These are phyloP conservation scores for Primulina tabacum DNA, from an alignment of 257 asterid genomes.

Conservation along the genomic window DNA sequence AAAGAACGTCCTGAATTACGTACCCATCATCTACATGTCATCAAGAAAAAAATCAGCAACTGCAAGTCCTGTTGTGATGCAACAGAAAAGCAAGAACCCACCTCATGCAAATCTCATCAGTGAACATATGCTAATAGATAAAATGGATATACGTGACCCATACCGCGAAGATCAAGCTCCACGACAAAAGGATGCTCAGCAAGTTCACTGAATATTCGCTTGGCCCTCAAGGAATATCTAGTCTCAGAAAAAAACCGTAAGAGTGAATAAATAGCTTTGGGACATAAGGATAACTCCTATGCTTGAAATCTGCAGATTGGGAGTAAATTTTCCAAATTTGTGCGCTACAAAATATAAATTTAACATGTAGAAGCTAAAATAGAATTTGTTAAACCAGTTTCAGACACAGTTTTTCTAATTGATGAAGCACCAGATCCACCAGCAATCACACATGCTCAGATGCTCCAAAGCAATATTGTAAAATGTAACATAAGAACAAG, in stretches of 20 bases:
- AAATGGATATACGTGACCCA: slow-evolving; percentile 1
- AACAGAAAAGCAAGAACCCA: neutral
- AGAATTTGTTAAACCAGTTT: neutral
- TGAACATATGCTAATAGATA: slow-evolving; percentile 5
- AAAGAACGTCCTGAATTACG: slow-evolving; percentile 70
- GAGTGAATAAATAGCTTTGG: slow-evolving; percentile 7
- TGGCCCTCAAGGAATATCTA: slow-evolving; percentile 74
- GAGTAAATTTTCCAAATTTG: neutral
- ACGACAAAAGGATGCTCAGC: slow-evolving; percentile 80
- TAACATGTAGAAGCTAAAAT: neutral
- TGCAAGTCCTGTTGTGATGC: slow-evolving; percentile 7
- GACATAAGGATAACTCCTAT: neutral
- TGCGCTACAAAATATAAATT: neutral
- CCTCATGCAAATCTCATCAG: neutral
- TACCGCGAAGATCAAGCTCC: slow-evolving; percentile 98
- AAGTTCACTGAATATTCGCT: slow-evolving; percentile 63
- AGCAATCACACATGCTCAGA: neutral
- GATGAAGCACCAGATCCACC: neutral
- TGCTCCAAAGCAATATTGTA: slow-evolving; percentile 5
- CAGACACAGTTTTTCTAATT: neutral
- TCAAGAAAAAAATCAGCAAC: slow-evolving; percentile 13
- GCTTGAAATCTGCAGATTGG: neutral
- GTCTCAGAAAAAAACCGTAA: slow-evolving; percentile 20
- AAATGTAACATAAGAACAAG: neutral
- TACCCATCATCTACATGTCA: slow-evolving; percentile 67